A percentile compares a stretch with the other conserved stretches of the same genome.
phyloP scores from a whole-genome alignment of 441 rosid species.

The Gossypium trilobum region DNA sequence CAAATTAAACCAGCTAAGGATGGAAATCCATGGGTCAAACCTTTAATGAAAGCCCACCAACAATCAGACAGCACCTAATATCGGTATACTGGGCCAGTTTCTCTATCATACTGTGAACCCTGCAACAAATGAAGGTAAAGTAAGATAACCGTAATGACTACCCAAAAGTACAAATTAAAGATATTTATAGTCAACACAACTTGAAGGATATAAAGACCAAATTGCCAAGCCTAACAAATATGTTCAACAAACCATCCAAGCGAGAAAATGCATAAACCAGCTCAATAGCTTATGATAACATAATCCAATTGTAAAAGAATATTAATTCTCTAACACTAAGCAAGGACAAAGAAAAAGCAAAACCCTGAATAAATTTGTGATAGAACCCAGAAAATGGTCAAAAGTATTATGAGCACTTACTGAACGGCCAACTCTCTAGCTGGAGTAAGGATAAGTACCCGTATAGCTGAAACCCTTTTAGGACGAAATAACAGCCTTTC shows the following conservation, averaged over 20 bases:
- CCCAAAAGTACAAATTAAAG: not conserved
- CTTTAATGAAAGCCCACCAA: conserved; percentile 87
- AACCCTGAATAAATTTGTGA: conserved; percentile 3
- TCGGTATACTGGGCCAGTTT: conserved; percentile 81
- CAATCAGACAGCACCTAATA: conserved; percentile 77
- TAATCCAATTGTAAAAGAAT: not conserved
- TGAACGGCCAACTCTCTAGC: conserved; percentile 87
- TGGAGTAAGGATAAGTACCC: conserved; percentile 90
- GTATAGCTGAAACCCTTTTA: conserved; percentile 61
- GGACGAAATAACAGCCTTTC: conserved; percentile 85
- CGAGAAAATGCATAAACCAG: not conserved
- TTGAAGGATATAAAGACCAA: not conserved
- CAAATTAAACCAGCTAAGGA: conserved; percentile 1
- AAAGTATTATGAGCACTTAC: conserved; percentile 34
- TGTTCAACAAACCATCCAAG: not conserved
- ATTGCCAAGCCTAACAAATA: not conserved
- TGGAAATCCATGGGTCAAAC: conserved; percentile 30
- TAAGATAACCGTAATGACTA: not conserved
- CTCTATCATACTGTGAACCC: conserved; percentile 94
- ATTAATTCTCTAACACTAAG: not conserved
- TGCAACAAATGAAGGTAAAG: conserved; percentile 22
- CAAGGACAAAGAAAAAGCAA: not conserved
- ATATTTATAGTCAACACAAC: not conserved
- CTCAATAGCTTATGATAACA: not conserved
- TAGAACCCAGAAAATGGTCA: not conserved